Evolutionary conservation across 208 protist species (phyloP).

Genomic region (Wallacemonas rigidus): DNA sequence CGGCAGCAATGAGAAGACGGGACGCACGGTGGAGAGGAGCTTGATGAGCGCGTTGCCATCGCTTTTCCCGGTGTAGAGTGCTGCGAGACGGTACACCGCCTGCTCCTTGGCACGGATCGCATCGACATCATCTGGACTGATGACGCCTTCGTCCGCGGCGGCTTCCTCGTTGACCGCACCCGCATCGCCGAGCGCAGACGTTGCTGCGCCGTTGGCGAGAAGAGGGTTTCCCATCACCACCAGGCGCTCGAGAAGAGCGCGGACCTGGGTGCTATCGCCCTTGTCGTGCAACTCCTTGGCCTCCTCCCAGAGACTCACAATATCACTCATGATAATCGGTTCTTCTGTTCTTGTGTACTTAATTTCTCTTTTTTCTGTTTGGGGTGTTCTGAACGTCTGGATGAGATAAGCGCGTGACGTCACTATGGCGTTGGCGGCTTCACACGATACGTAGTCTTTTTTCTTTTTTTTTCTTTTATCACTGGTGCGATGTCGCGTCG

Average conservation of each 20-base stretch:
- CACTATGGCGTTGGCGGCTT: no score
- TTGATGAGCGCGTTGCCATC: slow-evolving; percentile 61
- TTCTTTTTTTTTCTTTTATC: neutral
- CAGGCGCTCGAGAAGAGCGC: slow-evolving; percentile 51
- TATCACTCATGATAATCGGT: slow-evolving; percentile 1
- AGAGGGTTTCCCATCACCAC: slow-evolving; percentile 24
- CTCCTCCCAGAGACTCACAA: slow-evolving; percentile 29
- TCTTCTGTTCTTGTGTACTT: neutral
- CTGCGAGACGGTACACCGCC: slow-evolving; percentile 74
- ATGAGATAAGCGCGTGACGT: no score
- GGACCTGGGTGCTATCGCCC: slow-evolving; percentile 60
- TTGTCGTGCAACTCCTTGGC: slow-evolving; percentile 65
- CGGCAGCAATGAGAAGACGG: slow-evolving; percentile 82
- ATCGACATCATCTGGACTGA: slow-evolving; percentile 59
- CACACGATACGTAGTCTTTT: neutral
- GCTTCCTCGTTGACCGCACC: slow-evolving; percentile 12
- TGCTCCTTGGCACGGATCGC: slow-evolving; percentile 79
- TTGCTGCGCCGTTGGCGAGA: neutral
- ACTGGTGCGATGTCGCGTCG: no score
- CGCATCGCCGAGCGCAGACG: neutral
- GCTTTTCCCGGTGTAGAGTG: slow-evolving; percentile 54
- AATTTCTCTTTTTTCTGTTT: neutral
- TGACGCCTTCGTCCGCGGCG: neutral
- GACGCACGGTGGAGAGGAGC: slow-evolving; percentile 61
- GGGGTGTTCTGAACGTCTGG: no score